phyloP scores from a whole-genome alignment of 2,329 filamentous ascomycete genomes.

The Alternaria sp. region DNA sequence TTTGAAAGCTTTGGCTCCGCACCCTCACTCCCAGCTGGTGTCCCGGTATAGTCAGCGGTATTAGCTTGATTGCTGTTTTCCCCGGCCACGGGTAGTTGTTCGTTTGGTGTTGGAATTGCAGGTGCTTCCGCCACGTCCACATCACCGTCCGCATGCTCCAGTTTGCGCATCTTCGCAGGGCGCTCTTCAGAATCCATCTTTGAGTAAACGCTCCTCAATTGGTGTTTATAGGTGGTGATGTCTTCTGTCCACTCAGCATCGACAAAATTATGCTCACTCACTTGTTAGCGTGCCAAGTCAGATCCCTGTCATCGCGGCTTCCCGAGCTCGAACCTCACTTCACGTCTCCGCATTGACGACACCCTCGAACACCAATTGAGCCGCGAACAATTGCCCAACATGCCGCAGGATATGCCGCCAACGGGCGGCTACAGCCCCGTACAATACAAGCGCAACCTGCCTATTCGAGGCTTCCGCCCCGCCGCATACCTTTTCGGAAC shows the following conservation, averaged over 20 bases:
- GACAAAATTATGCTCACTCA: slow-evolving; percentile 41
- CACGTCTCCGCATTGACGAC: slow-evolving; percentile 39
- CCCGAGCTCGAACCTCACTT: slow-evolving; percentile 36
- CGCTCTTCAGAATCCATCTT: slow-evolving; percentile 66
- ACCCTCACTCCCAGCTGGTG: slow-evolving; percentile 14
- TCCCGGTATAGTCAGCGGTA: slow-evolving; percentile 8
- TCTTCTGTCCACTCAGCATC: slow-evolving; percentile 32
- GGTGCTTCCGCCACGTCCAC: slow-evolving; percentile 20
- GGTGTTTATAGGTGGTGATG: slow-evolving; percentile 12
- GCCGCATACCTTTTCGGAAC: slow-evolving; percentile 78
- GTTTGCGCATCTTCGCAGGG: slow-evolving; percentile 64
- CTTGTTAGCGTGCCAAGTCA: slow-evolving; percentile 39
- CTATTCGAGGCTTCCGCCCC: slow-evolving; percentile 87
- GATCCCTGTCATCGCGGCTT: slow-evolving; percentile 33
- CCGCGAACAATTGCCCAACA: slow-evolving; percentile 59
- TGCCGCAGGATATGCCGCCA: slow-evolving; percentile 99
- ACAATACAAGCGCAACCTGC: slow-evolving; percentile 98
- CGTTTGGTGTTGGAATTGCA: slow-evolving; percentile 22
- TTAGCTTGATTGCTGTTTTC: slow-evolving; percentile 23
- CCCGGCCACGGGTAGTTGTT: slow-evolving; percentile 20
- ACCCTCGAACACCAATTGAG: slow-evolving; percentile 41
- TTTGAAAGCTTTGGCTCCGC: slow-evolving; percentile 70
- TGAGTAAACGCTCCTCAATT: not conserved
- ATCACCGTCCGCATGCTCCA: slow-evolving; percentile 49
- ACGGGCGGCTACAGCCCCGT: slow-evolving; percentile 92